phyloP scores from a whole-genome alignment of 2,329 filamentous ascomycete genomes.

The Cadophora sp. region DNA sequence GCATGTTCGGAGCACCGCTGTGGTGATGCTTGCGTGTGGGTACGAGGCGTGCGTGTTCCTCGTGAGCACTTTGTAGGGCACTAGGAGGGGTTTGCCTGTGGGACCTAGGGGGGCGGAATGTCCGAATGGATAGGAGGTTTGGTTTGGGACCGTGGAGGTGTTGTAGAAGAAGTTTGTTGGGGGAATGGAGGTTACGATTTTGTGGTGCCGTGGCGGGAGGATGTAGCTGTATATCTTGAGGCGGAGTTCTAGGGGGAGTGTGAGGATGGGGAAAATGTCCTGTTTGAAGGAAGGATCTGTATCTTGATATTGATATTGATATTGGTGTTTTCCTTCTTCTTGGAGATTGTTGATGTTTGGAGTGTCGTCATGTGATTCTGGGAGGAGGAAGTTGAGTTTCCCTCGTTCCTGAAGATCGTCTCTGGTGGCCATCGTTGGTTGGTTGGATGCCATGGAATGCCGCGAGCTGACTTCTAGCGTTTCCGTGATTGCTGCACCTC shows the following conservation, averaged over 20 bases:
- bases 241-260: constrained; percentile 37
- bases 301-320: not conserved
- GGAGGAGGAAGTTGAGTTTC: constrained; percentile 1
- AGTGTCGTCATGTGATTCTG: not conserved
- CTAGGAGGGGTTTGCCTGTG: constrained; percentile 19
- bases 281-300: not conserved
- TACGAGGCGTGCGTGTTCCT: constrained; percentile 33
- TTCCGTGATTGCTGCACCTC: not conserved
- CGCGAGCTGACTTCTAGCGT: constrained; percentile 2
- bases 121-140: constrained; percentile 36
- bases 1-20: constrained; percentile 31
- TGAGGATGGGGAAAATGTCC: constrained; percentile 36
- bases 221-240: constrained; percentile 41
- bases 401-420: constrained; percentile 20
- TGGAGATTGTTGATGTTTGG: constrained; percentile 1
- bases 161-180: constrained; percentile 41
- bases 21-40: constrained; percentile 28
- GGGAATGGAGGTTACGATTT: constrained; percentile 40
- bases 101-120: constrained; percentile 14
- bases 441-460: constrained; percentile 3
- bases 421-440: constrained; percentile 1
- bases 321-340: not conserved
- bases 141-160: constrained; percentile 25
- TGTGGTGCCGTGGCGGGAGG: constrained; percentile 40
- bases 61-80: constrained; percentile 41